Base-by-base conservation (phyloP, 1,139 yeast species). In the Ogataea hybrid region DNA sequence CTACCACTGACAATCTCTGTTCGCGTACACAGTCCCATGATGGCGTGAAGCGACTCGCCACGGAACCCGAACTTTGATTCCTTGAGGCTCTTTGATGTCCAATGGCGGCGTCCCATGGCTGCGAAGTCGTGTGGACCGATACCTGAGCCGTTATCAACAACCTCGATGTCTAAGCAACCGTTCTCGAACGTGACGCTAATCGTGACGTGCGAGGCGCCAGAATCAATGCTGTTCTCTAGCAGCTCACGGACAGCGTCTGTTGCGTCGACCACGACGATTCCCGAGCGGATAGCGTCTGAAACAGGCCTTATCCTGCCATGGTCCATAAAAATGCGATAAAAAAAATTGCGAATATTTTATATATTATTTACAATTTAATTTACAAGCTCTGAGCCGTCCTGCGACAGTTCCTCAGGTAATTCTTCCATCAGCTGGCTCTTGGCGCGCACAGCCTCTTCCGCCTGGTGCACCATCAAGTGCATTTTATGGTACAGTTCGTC, bases 181-280 rank as follows among this genome's bases (percentile, higher is more conserved):
- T 2, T 59, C 2, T 80, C 77, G 31, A 81, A 79, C 51, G 79
- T 79, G 7, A 83, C 71, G 9, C 73, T 58, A 2, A 90, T 70
- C 28, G 72, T 78, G 11, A 92, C 71, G 6, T 65, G 51, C 1
- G 78, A 65, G 10, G 94, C 76, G 0, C 74, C 71, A 0, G 96
- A 90, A 61, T 90, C 97, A 2, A 89, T 64, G 23, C 90, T 73
- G 64, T 90, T 90, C 58, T 86, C 90, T 38, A 89, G 59, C 58
- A 92, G 66, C 58, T 87, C 96, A 51, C 81, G 74, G 14, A 86
- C 63, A 0, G 88, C 90, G 49, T 51, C 62, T 1, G 28, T 3
- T 5, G n/a, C 15, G 11, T 28, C 18, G 28, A 25, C 16, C 2
- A 37, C 17, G n/a, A 37, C 32, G 5, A 25, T 12, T 4, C 29